A percentile compares a stretch with the other conserved stretches of the same genome.
phyloP scores from a whole-genome alignment of 768 basidiomycete species.

The Mycena vulgaris region DNA sequence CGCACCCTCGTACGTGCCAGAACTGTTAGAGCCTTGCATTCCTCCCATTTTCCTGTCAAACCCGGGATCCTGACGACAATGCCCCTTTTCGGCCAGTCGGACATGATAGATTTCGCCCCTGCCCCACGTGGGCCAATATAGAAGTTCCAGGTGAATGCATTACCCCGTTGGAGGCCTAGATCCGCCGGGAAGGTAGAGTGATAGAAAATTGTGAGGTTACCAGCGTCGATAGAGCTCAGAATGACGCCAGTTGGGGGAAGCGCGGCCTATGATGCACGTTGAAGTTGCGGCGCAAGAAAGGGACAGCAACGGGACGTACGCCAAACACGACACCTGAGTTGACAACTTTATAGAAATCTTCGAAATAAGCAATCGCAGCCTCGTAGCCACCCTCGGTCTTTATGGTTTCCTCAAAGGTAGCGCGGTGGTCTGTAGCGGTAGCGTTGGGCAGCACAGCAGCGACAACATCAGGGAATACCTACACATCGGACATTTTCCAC shows the following conservation, averaged over 20 bases:
- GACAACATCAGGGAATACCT: no score
- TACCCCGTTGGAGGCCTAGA: neutral
- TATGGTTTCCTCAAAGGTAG: no score
- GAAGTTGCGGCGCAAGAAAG: neutral
- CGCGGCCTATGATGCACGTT: neutral
- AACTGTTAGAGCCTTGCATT: neutral
- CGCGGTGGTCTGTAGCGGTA: no score
- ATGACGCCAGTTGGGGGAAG: neutral
- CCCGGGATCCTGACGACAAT: constrained; percentile 2
- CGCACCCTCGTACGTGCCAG: constrained; percentile 7
- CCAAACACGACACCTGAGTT: neutral
- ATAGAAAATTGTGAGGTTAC: constrained; percentile 5
- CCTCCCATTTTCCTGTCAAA: constrained; percentile 8
- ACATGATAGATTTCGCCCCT: neutral
- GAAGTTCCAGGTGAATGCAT: constrained; percentile 15
- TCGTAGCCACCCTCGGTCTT: no score
- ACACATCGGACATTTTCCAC: no score
- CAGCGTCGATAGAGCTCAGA: neutral
- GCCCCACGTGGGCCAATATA: neutral
- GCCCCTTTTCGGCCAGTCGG: neutral
- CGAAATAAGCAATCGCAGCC: no score
- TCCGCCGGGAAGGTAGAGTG: neutral
- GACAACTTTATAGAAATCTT: no score
- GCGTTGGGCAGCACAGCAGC: no score
- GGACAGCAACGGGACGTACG: neutral